Base-by-base conservation (phyloP, 2,329 filamentous ascomycete species). In the Biscogniauxia sp. region DNA sequence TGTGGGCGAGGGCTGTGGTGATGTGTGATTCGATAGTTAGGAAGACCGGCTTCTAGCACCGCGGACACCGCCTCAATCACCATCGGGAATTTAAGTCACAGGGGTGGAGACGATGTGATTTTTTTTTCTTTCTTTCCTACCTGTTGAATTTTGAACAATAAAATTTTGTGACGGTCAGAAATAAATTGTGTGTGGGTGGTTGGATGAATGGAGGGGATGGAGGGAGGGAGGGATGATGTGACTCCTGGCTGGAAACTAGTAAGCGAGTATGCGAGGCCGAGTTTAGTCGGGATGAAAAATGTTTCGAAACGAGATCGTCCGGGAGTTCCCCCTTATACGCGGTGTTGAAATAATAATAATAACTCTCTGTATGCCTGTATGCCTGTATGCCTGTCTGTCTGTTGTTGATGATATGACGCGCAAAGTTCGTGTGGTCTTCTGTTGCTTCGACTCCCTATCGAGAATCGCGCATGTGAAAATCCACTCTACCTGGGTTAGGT, bases 291-390 rank as follows among this genome's bases (percentile, higher is more conserved):
- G 37, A 26, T n/a, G 19, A 13, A 51, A 32, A 32, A 32, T 56
- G 54, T 56, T 56, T 56, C 54, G 45, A 56, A 56, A 56, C 54
- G 28, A 17, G 45, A 51, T 56, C 54, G 54, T n/a, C 54, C 25
- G 54, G 54, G 54, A 51, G 23, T 26, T 56, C 19, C 28, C 28
- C 23, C 3, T 37, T 49, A 25, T 9, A 49, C 41, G 45, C 41
- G 54, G 28, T 19, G 41, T 11, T 20, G 3, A 7, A 45, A n/a
- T n/a, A n/a, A n/a, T n/a, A n/a, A n/a, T n/a, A n/a, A n/a, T n/a
- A n/a, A n/a, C n/a, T n/a, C 23, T 23, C 2, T 2, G 23, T 23
- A 23, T 2, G 23, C 5, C 2, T 23, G 23, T 23, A 23, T 23
- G 23, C 5, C 2, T 23, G 23, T 23, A 23, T n/a, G n/a, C n/a